These are phyloP conservation scores for Ulota crispa DNA, from an alignment of 225 moss, liverwort and hornwort species.

Conservation along the genomic window DNA sequence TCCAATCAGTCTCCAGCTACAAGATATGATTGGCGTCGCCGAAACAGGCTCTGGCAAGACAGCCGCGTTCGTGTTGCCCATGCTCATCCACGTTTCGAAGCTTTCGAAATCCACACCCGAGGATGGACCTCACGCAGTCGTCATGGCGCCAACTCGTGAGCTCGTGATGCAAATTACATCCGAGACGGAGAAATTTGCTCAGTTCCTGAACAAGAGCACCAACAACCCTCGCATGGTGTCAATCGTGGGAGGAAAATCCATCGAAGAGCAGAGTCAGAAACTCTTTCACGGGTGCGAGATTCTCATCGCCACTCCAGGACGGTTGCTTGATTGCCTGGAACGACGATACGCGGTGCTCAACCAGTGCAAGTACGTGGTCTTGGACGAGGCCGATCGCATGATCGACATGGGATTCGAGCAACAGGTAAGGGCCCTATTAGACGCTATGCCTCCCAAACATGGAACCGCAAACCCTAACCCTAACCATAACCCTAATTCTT, in stretches of 20 bases:
- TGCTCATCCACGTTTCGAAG: slow-evolving; percentile 65
- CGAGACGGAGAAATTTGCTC: background rate
- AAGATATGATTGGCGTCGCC: slow-evolving; percentile 71
- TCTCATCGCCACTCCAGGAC: background rate
- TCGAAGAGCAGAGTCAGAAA: background rate
- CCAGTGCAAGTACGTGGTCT: slow-evolving; percentile 50
- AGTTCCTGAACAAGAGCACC: background rate
- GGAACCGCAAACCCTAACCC: slow-evolving; percentile 47
- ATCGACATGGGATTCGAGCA: slow-evolving; percentile 84
- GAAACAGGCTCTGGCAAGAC: slow-evolving; percentile 77
- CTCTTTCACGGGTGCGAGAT: background rate
- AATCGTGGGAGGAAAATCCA: slow-evolving; percentile 13
- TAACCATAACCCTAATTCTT: slow-evolving; percentile 26
- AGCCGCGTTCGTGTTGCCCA: slow-evolving; percentile 66
- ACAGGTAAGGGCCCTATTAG: slow-evolving; percentile 56
- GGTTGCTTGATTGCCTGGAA: background rate
- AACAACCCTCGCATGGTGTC: background rate
- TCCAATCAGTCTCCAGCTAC: slow-evolving; percentile 67
- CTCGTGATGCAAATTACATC: background rate
- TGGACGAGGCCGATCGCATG: slow-evolving; percentile 76
- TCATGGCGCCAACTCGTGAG: slow-evolving; percentile 16
- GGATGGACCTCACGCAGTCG: slow-evolving; percentile 11
- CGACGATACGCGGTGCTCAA: background rate
- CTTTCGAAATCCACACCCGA: slow-evolving; percentile 24
- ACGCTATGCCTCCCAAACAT: slow-evolving; percentile 75